These are phyloP conservation scores for Aurifilum marmelostoma DNA, from an alignment of 2,329 filamentous ascomycete species.

Conservation along the genomic window DNA sequence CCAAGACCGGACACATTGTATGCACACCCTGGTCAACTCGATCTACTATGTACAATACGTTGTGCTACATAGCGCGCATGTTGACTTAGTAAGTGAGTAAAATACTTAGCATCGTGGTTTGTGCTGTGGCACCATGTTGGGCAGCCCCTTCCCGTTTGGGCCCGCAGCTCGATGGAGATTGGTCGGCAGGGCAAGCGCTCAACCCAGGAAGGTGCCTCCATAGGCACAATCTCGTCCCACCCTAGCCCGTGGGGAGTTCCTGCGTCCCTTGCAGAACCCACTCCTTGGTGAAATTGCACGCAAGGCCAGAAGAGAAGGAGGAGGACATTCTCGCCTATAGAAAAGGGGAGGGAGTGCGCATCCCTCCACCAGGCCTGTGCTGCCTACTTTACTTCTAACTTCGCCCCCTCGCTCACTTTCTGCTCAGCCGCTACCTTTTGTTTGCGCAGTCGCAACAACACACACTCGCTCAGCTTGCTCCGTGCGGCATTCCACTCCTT, in stretches of 20 bases:
- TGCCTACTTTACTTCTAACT: not conserved
- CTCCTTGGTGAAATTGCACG: constrained; percentile 25
- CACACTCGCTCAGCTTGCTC: constrained; percentile 24
- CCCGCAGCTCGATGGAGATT: constrained; percentile 6
- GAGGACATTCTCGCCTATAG: not conserved
- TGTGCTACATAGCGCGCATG: too few relatives aligned
- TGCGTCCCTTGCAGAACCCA: constrained; percentile 26
- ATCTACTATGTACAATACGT: too few relatives aligned
- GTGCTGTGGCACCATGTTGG: too few relatives aligned
- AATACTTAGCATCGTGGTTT: not conserved
- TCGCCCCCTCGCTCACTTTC: constrained; percentile 4
- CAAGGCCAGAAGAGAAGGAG: constrained; percentile 5
- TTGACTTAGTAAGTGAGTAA: too few relatives aligned
- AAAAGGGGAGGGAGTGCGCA: constrained; percentile 21
- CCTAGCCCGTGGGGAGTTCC: constrained; percentile 12
- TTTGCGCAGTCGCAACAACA: not conserved
- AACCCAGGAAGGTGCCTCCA: constrained; percentile 4
- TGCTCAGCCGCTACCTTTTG: not conserved
- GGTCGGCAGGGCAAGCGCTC: not conserved
- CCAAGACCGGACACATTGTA: too few relatives aligned
- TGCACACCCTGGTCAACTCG: too few relatives aligned
- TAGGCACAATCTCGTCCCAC: constrained; percentile 8
- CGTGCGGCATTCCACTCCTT: constrained; percentile 29
- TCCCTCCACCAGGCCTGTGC: constrained; percentile 12
- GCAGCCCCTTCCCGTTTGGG: constrained; percentile 6